These are phyloP conservation scores for Prunus mume DNA, from an alignment of 306 rosid species.

Conservation along the genomic window DNA sequence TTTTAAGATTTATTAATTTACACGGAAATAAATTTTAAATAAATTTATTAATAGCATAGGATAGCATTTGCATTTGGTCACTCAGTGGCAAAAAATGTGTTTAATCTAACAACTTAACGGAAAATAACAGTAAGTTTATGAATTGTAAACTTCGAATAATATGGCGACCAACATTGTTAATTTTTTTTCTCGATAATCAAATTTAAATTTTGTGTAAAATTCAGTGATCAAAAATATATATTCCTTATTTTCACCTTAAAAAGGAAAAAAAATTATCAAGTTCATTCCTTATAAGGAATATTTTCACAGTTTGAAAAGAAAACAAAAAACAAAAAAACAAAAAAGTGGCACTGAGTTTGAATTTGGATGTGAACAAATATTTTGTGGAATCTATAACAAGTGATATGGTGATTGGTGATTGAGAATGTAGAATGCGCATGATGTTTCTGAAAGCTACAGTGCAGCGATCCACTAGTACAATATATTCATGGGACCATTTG, in stretches of 20 bases:
- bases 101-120: too few species aligned
- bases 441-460: not conserved
- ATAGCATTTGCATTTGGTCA: too few species aligned
- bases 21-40: too few species aligned
- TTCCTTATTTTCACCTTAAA: not conserved
- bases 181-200: too few species aligned
- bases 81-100: too few species aligned
- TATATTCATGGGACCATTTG: not conserved
- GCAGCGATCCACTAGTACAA: not conserved
- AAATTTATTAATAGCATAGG: too few species aligned
- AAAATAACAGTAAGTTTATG: too few species aligned
- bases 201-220: too few species aligned
- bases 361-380: not conserved
- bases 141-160: too few species aligned
- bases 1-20: not conserved
- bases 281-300: not conserved
- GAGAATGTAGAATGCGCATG: not conserved
- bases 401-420: not conserved
- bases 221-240: too few species aligned
- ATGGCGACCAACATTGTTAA: rapidly evolving
- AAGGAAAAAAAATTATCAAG: too few species aligned
- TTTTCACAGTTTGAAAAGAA: too few species aligned
- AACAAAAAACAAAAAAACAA: not conserved
- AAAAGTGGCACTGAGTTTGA: not conserved
- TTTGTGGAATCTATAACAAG: not conserved